These are phyloP conservation scores for Stropharia rugosoannulata DNA, from an alignment of 768 basidiomycete species.

Conservation along the genomic window DNA sequence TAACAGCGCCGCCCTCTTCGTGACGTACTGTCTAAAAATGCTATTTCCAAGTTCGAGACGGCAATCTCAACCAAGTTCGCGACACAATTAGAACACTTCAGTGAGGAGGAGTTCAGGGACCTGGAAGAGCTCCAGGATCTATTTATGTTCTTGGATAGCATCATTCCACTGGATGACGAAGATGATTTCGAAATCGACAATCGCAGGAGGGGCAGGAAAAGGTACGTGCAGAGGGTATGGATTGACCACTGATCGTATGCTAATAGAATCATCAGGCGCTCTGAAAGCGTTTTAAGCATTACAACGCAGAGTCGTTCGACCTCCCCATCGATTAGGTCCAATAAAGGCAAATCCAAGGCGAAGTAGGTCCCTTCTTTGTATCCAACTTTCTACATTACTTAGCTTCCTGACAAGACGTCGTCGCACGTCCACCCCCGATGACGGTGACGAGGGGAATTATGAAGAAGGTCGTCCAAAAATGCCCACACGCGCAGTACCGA, in stretches of 20 bases:
- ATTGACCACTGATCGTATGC: conserved; percentile 2
- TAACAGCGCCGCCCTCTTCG: conserved; percentile 40
- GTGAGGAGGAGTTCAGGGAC: conserved; percentile 67
- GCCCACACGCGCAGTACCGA: conserved; percentile 55
- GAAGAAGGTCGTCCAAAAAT: conserved; percentile 33
- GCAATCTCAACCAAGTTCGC: conserved; percentile 70
- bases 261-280: conserved; percentile 34
- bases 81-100: conserved; percentile 67
- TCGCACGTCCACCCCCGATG: conserved; percentile 53
- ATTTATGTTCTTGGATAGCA: conserved; percentile 71
- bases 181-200: conserved; percentile 42
- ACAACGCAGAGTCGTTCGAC: conserved; percentile 35
- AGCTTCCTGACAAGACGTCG: conserved; percentile 40
- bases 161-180: conserved; percentile 66
- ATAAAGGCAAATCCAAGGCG: conserved; percentile 31
- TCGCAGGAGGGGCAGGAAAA: conserved; percentile 49
- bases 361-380: conserved; percentile 32
- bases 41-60: conserved; percentile 69
- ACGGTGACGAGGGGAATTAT: conserved; percentile 29
- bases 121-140: conserved; percentile 60
- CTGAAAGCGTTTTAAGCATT: conserved; percentile 52
- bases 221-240: conserved; percentile 14
- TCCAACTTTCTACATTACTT: not conserved
- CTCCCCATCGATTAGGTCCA: conserved; percentile 31
- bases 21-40: conserved; percentile 63